Evolutionary conservation across 805 yeast genomes (phyloP).

Genomic region (Metschnikowia baotianmanensis): DNA sequence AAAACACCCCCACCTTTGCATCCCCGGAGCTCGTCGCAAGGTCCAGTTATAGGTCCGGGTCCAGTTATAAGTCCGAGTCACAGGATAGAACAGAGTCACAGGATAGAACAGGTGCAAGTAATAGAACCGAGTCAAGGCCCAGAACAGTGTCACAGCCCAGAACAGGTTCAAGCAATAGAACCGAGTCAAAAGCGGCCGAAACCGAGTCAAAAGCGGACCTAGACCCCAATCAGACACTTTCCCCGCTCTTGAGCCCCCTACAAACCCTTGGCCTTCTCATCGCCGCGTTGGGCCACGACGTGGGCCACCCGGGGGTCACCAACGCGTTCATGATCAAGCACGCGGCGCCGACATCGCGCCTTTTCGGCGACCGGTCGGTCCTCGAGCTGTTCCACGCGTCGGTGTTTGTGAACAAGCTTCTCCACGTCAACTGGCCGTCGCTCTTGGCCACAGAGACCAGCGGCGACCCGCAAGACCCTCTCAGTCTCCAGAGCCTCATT

Average conservation of each 20-base stretch:
- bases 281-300: slow-evolving; percentile 92
- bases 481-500: slow-evolving; percentile 28
- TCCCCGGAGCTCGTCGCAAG: slow-evolving; percentile 11
- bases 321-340: slow-evolving; percentile 63
- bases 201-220: no score
- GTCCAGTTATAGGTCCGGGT: no score
- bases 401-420: slow-evolving; percentile 48
- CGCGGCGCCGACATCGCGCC: slow-evolving; percentile 59
- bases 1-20: slow-evolving; percentile 2
- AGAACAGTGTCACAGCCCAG: no score
- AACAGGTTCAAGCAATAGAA: no score
- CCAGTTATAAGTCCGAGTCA: no score
- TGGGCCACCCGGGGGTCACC: slow-evolving; percentile 96
- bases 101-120: no score
- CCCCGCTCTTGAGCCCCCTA: slow-evolving; percentile 31
- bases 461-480: slow-evolving; percentile 20
- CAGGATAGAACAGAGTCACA: no score
- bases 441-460: slow-evolving; percentile 38
- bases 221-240: not conserved
- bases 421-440: slow-evolving; percentile 38
- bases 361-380: slow-evolving; percentile 65
- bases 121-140: no score
- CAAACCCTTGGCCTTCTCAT: slow-evolving; percentile 63
- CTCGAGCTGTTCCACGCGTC: slow-evolving; percentile 81
- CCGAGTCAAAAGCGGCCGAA: no score